phyloP scores from a whole-genome alignment of 2,329 filamentous ascomycete genomes.

The Thermoascus crustaceus region DNA sequence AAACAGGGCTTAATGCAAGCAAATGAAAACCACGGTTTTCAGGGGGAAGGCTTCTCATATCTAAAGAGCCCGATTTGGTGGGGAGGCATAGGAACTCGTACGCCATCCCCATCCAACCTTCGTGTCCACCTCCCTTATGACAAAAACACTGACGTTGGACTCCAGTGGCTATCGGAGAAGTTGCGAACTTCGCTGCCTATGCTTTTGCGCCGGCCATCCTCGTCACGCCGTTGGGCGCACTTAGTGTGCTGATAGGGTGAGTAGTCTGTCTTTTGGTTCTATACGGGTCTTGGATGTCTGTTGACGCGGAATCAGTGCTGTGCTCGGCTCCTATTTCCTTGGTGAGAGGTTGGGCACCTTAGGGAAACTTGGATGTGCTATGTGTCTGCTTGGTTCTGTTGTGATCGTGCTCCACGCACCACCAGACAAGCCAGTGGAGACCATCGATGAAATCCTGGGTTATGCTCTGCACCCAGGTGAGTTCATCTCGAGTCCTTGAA shows the following conservation, averaged over 20 bases:
- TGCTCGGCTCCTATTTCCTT: conserved; percentile 90
- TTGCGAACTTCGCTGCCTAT: conserved; percentile 97
- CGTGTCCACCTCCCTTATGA: conserved; percentile 4
- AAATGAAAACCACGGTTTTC: conserved; percentile 85
- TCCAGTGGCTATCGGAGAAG: conserved; percentile 79
- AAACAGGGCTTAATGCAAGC: conserved; percentile 77
- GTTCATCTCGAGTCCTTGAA: conserved; percentile 17
- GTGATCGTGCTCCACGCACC: conserved; percentile 97
- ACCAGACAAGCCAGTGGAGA: conserved; percentile 82
- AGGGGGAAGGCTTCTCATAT: conserved; percentile 93
- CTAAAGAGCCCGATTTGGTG: conserved; percentile 95
- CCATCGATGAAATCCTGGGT: conserved; percentile 82
- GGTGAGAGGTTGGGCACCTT: conserved; percentile 82
- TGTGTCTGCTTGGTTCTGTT: conserved; percentile 89
- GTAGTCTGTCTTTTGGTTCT: conserved; percentile 13
- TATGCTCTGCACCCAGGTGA: conserved; percentile 87
- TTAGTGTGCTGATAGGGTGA: conserved; percentile 83
- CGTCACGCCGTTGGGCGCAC: conserved; percentile 85
- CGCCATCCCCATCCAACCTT: conserved; percentile 24
- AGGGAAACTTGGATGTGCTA: conserved; percentile 90
- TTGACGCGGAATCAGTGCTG: conserved; percentile 50
- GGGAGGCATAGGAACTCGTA: conserved; percentile 85
- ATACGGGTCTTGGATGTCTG: conserved; percentile 5
- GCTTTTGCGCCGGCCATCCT: conserved; percentile 98
- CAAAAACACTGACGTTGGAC: conserved; percentile 16